phyloP scores from a whole-genome alignment of 768 basidiomycete species.

The Pleurotus cornucopiae region DNA sequence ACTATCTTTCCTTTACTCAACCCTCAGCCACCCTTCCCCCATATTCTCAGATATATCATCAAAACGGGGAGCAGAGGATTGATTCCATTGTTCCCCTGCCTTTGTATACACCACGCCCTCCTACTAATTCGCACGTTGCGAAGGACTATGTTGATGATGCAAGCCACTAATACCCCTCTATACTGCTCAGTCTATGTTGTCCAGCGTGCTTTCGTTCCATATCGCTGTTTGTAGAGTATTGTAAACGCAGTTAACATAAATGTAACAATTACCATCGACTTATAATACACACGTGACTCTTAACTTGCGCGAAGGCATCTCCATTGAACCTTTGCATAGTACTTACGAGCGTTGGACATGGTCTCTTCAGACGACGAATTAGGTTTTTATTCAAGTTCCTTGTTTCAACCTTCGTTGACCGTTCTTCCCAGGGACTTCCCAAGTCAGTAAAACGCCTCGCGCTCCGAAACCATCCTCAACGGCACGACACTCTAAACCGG shows the following conservation, averaged over 20 bases:
- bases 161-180: too few species aligned
- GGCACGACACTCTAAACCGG: background rate
- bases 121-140: background rate
- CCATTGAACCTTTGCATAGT: background rate
- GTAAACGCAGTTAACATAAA: too few species aligned
- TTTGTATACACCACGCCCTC: conserved; percentile 44
- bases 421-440: background rate
- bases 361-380: conserved; percentile 4
- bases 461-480: background rate
- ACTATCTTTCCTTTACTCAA: background rate
- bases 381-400: background rate
- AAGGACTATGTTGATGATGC: too few species aligned
- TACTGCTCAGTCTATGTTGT: too few species aligned
- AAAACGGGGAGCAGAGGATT: conserved; percentile 68
- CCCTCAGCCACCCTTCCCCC: conserved; percentile 46
- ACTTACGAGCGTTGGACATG: background rate
- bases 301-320: background rate
- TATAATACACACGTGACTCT: background rate
- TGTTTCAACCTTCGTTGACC: background rate
- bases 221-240: too few species aligned
- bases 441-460: conserved; percentile 8
- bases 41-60: conserved; percentile 75
- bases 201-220: too few species aligned
- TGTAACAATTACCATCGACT: too few species aligned
- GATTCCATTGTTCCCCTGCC: conserved; percentile 65